phyloP scores from a whole-genome alignment of 2,329 filamentous ascomycete species.

The Myriangium duriaei region DNA sequence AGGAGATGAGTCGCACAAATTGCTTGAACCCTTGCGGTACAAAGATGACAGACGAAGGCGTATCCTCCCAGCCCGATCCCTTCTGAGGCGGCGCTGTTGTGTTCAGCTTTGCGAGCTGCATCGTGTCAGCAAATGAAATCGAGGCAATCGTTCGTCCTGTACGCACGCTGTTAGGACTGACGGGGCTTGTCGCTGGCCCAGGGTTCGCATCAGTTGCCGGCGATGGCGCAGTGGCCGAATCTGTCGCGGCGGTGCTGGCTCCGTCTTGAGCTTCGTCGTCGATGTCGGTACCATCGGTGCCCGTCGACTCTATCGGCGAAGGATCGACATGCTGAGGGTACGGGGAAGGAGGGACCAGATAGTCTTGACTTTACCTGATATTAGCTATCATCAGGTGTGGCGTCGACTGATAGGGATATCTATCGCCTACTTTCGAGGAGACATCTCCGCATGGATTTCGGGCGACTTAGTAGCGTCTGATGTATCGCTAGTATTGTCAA shows the following conservation, averaged over 20 bases:
- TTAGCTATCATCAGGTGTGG: too few species aligned
- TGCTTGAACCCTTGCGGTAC: conserved; percentile 69
- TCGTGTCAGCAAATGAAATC: conserved; percentile 5
- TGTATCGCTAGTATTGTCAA: too few species aligned
- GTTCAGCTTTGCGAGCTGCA: conserved; percentile 32
- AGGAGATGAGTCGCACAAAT: conserved; percentile 61
- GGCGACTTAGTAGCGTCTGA: too few species aligned
- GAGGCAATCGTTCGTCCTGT: too few species aligned
- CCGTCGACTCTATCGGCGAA: conserved; percentile 74
- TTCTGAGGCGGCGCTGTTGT: conserved; percentile 29
- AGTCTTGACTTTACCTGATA: conserved; percentile 31
- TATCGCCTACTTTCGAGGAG: too few species aligned
- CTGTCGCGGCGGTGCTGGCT: conserved; percentile 19
- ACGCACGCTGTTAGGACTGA: conserved; percentile 21
- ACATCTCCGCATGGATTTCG: too few species aligned
- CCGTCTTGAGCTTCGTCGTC: conserved; percentile 63
- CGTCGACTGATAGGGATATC: too few species aligned
- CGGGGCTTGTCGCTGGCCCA: conserved; percentile 17
- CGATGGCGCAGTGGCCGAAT: background rate
- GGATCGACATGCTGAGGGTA: conserved; percentile 59
- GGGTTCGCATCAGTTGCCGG: background rate
- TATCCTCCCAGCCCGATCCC: conserved; percentile 53
- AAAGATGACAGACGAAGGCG: conserved; percentile 82
- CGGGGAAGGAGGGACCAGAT: conserved; percentile 35
- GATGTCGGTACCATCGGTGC: conserved; percentile 72